These are phyloP conservation scores for Microdochium trichocladiopsis DNA, from an alignment of 2,329 filamentous ascomycete species.

Conservation along the genomic window DNA sequence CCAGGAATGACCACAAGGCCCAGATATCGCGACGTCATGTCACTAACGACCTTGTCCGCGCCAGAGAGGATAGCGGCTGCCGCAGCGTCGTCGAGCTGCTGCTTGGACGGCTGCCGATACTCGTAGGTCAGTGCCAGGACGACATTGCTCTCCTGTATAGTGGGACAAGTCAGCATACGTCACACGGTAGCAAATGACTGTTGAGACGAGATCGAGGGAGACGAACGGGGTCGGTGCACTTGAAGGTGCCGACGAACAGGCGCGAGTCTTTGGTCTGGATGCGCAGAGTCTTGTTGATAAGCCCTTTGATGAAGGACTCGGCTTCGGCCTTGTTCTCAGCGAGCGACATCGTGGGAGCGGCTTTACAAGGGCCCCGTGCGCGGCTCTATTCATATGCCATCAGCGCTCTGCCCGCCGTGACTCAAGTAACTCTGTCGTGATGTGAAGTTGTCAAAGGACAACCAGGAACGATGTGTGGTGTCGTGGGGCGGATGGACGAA, in stretches of 20 bases:
- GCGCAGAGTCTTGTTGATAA: conserved; percentile 73
- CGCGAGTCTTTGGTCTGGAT: conserved; percentile 76
- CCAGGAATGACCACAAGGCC: conserved; percentile 88
- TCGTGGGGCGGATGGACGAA: too few species aligned
- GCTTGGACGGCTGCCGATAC: conserved; percentile 67
- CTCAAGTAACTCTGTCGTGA: too few species aligned
- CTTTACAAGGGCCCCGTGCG: background rate
- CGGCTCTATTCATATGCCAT: too few species aligned
- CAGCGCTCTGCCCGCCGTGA: too few species aligned
- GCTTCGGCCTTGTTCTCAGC: conserved; percentile 41
- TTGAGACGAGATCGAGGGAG: background rate
- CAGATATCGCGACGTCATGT: conserved; percentile 80
- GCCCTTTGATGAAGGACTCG: conserved; percentile 49
- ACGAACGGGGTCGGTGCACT: conserved; percentile 86
- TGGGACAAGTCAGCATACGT: conserved; percentile 1
- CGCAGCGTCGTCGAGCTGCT: conserved; percentile 31
- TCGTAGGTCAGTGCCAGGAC: conserved; percentile 83
- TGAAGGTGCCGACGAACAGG: conserved; percentile 85
- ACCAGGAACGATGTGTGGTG: too few species aligned
- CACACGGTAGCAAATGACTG: conserved; percentile 1
- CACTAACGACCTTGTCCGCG: conserved; percentile 45
- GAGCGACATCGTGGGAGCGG: conserved; percentile 7
- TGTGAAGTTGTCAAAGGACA: too few species aligned
- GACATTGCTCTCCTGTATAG: conserved; percentile 78
- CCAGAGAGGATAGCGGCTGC: conserved; percentile 18